Percentiles rank a stretch among this genome's conserved stretches.
Conservation (phyloP, 2,329 filamentous ascomycete species). For the Ramularia collo-cygni region DNA sequence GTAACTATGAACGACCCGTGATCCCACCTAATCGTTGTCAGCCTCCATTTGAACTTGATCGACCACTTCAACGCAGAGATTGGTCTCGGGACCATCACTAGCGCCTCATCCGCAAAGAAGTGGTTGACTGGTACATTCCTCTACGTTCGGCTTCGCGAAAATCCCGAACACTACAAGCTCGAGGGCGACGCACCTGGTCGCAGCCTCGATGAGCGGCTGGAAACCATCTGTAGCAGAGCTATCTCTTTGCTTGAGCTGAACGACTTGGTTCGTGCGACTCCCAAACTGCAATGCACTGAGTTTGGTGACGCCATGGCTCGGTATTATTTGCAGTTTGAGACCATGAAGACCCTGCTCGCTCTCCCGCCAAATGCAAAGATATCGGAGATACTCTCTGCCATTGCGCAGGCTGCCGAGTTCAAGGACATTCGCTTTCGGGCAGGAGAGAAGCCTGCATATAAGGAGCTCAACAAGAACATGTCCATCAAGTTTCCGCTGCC, state of each 20-base stretch:
- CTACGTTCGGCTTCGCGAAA: constrained; percentile 64
- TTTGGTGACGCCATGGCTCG: constrained; percentile 76
- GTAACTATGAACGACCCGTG: background rate
- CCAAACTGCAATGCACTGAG: constrained; percentile 56
- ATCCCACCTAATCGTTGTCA: constrained; percentile 21
- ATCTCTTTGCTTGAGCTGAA: constrained; percentile 57
- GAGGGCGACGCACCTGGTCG: constrained; percentile 44
- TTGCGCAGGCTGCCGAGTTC: constrained; percentile 67
- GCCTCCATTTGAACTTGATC: constrained; percentile 68
- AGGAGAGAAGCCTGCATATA: constrained; percentile 63
- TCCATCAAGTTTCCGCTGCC: constrained; percentile 66
- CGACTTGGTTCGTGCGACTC: constrained; percentile 47
- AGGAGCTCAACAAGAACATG: constrained; percentile 62
- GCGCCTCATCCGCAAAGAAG: constrained; percentile 56
- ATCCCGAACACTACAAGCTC: constrained; percentile 64
- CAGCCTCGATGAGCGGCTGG: constrained; percentile 57
- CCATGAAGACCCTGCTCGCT: constrained; percentile 64
- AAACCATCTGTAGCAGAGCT: constrained; percentile 63
- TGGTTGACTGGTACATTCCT: constrained; percentile 77
- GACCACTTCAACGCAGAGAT: constrained; percentile 83
- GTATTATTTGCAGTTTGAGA: constrained; percentile 73
- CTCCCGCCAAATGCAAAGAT: constrained; percentile 55
- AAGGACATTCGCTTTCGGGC: constrained; percentile 63
- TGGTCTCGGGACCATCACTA: constrained; percentile 63
- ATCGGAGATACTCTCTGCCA: constrained; percentile 58